Evolutionary conservation across 495 filamentous ascomycete species (phyloP), one percentile per base, ranked within the genome.

Genomic region (Neurospora sp.): DNA sequence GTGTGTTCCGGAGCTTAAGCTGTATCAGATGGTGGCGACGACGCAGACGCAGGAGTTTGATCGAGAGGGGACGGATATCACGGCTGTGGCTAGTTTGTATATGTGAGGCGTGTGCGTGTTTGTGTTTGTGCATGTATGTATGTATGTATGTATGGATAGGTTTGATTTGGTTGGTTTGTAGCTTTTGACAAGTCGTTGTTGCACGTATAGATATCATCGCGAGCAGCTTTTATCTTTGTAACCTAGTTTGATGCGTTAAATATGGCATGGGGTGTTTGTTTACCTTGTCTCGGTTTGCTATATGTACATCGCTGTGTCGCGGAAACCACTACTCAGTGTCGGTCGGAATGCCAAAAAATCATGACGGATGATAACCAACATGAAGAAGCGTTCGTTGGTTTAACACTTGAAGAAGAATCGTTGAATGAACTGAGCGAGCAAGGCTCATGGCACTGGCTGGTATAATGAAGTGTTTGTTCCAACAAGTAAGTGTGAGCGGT

Each of bases 61-160:
- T 98, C 79, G 94, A 96, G 86, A 85, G 96, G 96, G 76, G 95
- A 97, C 94, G 76, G 95, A 97, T 84, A 94, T 97, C 48, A 95
- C 93, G 39, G 93, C 94, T 46, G 93, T 94, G 39, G 93, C 93
- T 6, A 93, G 90, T 73, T 78, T 96, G 76, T 97, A 95, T 75
- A 94, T 94, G 88, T 89, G 77, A 77, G 14, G 40, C 40, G 40
- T 41, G 40, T 18, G 42, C 44, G 18, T 46, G 14, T 40, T 4
- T 14, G 48, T 27, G 20, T 22, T 18, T 37, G 5, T 5, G 35
- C 1, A 37, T 37, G 35, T 37, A 37, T 0, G 0, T 7, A 35
- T 0, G 0, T 44, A 44, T 18, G 41, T 14, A 12, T 40, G 41
- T 14, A 18, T 44, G 14, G 5, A 44, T 44, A 35, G 4, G 11